These are phyloP conservation scores for Xylariaceae sp. DNA, from an alignment of 2,329 filamentous ascomycete genomes.

Conservation along the genomic window DNA sequence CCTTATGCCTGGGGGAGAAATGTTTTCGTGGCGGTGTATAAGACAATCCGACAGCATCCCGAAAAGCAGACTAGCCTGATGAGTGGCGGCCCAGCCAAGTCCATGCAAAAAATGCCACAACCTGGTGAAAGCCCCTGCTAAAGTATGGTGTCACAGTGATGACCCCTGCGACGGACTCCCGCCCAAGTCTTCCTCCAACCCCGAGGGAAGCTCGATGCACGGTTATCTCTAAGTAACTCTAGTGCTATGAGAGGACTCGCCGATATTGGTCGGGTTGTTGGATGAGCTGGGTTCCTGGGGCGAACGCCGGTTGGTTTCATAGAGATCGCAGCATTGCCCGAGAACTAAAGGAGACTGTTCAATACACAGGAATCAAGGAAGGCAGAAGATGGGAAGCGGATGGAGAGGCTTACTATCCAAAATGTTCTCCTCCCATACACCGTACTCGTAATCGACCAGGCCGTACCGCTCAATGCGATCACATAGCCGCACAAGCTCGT, in stretches of 20 bases:
- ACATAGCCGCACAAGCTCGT: slow-evolving; percentile 74
- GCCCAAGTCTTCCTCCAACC: no score
- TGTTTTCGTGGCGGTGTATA: slow-evolving; percentile 14
- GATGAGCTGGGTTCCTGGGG: slow-evolving; percentile 28
- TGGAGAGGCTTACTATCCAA: slow-evolving; percentile 60
- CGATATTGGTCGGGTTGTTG: background rate
- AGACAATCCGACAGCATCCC: slow-evolving; percentile 11
- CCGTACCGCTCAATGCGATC: slow-evolving; percentile 85
- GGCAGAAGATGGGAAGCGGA: background rate
- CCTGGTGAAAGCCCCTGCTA: slow-evolving; percentile 25
- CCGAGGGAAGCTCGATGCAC: background rate
- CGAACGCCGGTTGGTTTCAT: slow-evolving; percentile 34
- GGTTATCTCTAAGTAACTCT: background rate
- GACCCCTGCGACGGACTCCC: slow-evolving; percentile 9
- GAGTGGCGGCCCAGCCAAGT: slow-evolving; percentile 22
- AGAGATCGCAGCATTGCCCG: slow-evolving; percentile 41
- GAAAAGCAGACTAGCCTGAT: slow-evolving; percentile 17
- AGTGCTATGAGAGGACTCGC: background rate
- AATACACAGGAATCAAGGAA: slow-evolving; percentile 9
- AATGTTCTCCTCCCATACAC: slow-evolving; percentile 92
- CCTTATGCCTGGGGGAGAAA: slow-evolving; percentile 15
- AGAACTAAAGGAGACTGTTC: slow-evolving; percentile 25
- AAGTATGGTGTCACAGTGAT: slow-evolving; percentile 25
- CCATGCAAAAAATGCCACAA: slow-evolving; percentile 22
- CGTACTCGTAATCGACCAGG: slow-evolving; percentile 96